phyloP scores from a whole-genome alignment of 2,329 filamentous ascomycete genomes.

The Microdochium bolleyi region DNA sequence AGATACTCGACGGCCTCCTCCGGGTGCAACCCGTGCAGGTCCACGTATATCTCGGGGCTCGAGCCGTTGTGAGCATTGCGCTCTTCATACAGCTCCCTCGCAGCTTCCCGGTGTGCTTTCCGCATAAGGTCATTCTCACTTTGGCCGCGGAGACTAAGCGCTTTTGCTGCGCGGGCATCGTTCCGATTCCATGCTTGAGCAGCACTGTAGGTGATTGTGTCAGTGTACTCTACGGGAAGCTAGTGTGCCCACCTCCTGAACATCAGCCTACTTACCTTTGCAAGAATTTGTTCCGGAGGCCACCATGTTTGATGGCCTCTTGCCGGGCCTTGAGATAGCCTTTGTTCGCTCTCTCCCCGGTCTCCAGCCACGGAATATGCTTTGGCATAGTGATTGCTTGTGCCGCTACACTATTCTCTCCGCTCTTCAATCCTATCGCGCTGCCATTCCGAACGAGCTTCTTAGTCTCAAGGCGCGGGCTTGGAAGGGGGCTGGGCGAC shows the following conservation, averaged over 20 bases:
- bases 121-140: constrained; percentile 97
- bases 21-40: constrained; percentile 95
- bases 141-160: constrained; percentile 85
- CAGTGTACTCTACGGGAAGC: neutral
- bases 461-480: constrained; percentile 50
- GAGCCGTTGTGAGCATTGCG: constrained; percentile 64
- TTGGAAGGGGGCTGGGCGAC: constrained; percentile 74
- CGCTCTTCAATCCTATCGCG: constrained; percentile 53
- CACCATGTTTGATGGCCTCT: constrained; percentile 95
- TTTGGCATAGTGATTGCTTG: constrained; percentile 81
- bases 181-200: constrained; percentile 98
- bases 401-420: constrained; percentile 73
- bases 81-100: constrained; percentile 84
- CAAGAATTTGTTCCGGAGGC: constrained; percentile 91
- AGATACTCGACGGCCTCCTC: constrained; percentile 96
- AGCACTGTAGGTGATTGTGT: constrained; percentile 47
- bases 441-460: constrained; percentile 57
- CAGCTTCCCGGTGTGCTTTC: constrained; percentile 91
- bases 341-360: constrained; percentile 82
- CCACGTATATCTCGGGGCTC: constrained; percentile 77
- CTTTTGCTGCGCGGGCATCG: constrained; percentile 91
- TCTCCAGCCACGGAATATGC: constrained; percentile 94
- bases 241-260: too few relatives aligned
- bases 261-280: constrained; percentile 56
- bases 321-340: constrained; percentile 91